Evolutionary conservation across 306 rosid species (phyloP).

Genomic region (Rosa lucieae): DNA sequence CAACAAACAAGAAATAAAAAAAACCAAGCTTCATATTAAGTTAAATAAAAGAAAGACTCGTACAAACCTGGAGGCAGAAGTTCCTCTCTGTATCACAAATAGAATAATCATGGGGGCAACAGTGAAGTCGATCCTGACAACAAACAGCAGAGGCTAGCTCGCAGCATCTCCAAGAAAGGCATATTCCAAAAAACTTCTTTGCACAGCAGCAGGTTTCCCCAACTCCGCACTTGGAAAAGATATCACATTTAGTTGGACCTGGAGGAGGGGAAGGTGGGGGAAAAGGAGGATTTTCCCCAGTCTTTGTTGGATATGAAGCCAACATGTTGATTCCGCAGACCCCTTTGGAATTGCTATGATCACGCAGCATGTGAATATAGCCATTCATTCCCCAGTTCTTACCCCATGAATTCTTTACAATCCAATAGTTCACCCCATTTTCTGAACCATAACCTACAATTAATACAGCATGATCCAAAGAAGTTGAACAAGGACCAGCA

Average conservation of each 20-base stretch:
- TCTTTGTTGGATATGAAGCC: constrained; percentile 83
- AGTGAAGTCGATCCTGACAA: constrained; percentile 67
- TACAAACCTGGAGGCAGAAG: constrained; percentile 75
- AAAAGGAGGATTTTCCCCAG: constrained; percentile 70
- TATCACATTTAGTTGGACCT: constrained; percentile 58
- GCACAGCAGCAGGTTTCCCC: constrained; percentile 91
- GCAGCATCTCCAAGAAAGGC: constrained; percentile 78
- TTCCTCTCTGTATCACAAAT: constrained; percentile 49
- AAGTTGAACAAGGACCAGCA: constrained; percentile 77
- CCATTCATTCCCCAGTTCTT: constrained; percentile 83
- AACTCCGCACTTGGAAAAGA: constrained; percentile 51
- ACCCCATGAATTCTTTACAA: constrained; percentile 92
- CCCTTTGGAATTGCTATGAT: constrained; percentile 54
- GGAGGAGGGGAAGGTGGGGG: constrained; percentile 73
- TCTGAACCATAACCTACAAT: constrained; percentile 86
- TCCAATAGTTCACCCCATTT: constrained; percentile 87
- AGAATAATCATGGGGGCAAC: constrained; percentile 83
- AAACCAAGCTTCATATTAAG: background rate
- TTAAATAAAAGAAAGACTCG: background rate
- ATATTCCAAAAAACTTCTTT: constrained; percentile 54
- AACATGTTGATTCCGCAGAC: constrained; percentile 83
- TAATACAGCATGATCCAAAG: constrained; percentile 87
- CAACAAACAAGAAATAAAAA: background rate
- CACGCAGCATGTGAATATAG: constrained; percentile 63
- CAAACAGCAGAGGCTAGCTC: constrained; percentile 61